Base-by-base conservation (phyloP, 176 grass and related monocot species). In the Oropetium thomaeum region DNA sequence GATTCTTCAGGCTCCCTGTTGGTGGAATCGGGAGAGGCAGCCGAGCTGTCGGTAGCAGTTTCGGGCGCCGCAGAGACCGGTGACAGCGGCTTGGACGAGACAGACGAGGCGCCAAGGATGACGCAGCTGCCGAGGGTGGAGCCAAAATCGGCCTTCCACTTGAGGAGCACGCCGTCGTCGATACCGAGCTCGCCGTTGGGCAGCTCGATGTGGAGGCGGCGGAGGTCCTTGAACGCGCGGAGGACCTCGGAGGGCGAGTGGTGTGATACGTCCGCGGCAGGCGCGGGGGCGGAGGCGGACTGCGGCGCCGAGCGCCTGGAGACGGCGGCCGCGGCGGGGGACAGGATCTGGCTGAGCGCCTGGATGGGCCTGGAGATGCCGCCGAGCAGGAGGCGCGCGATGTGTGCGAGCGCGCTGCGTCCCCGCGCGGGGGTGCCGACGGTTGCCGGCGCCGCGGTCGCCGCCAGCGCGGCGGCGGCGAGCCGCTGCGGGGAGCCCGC, bases 171-270 rank as follows among this genome's bases (percentile, higher is more conserved):
- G 62, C 90, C 94, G 27, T 93, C 88, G 4, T 97, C 94, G 45
- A 92, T 77, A 62, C 88, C 83, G 22, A 97, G 88, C 75, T 97
- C 94, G 6, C 94, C 94, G 0, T 81, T 80, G 15, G 94, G 94
- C 45, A 97, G 90, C 74, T 93, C 86, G 82, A 97, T 91, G 76
- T 71, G 82, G 51, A 97, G 90, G 62, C 77, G 57, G 44, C 90
- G 85, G 11, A 97, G 77, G 49, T 91, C 94, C 73, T 87, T 93
- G 80, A 97, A 97, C 70, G 87, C 78, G 72, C 85, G 89, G 53
- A 97, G 82, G 32, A 93, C 94, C 86, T 97, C 94, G 30, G 90
- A 70, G n/a, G 94, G 94, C 22, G 90, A 97, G 75, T 93, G 94
- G 70, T 97, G 94, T 44, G 86, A 97, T 33, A 94, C 62, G 72